Percentiles rank a stretch among this genome's conserved stretches.
Evolutionary conservation across 192 early-diverging fungal species (phyloP).

Genomic region (Umbelopsis vinacea): DNA sequence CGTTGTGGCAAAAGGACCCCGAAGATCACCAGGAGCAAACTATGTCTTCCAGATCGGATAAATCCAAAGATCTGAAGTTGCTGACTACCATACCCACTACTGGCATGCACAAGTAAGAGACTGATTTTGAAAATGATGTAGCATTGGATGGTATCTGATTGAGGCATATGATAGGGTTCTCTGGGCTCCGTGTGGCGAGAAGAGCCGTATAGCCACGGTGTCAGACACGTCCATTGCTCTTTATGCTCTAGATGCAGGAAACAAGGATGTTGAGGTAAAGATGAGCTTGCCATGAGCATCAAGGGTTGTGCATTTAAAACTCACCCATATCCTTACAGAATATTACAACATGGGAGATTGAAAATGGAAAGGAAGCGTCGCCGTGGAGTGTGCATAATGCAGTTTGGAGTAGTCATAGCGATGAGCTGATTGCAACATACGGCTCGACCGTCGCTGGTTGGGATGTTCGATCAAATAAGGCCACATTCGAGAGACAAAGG

Average conservation of each 20-base stretch:
- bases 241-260: conserved; percentile 46
- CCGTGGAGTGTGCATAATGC: conserved; percentile 38
- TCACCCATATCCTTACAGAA: not conserved
- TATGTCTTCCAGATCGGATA: not conserved
- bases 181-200: not conserved
- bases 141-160: not conserved
- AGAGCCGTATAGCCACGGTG: not conserved
- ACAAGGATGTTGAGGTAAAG: conserved; percentile 12
- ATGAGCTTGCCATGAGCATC: not conserved
- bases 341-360: conserved; percentile 17
- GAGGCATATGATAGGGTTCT: not conserved
- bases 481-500: conserved; percentile 50
- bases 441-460: conserved; percentile 67
- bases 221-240: conserved; percentile 24
- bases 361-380: conserved; percentile 11
- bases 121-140: not conserved
- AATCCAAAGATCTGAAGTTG: not conserved
- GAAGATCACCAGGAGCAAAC: not conserved
- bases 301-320: not conserved
- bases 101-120: not conserved
- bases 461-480: conserved; percentile 60
- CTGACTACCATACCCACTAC: conserved; percentile 10
- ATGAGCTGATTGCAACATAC: conserved; percentile 63
- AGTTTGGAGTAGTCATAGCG: conserved; percentile 68
- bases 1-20: conserved; percentile 29